These are phyloP conservation scores for Leishmania amazonensis DNA, from an alignment of 208 protist species.

Conservation along the genomic window DNA sequence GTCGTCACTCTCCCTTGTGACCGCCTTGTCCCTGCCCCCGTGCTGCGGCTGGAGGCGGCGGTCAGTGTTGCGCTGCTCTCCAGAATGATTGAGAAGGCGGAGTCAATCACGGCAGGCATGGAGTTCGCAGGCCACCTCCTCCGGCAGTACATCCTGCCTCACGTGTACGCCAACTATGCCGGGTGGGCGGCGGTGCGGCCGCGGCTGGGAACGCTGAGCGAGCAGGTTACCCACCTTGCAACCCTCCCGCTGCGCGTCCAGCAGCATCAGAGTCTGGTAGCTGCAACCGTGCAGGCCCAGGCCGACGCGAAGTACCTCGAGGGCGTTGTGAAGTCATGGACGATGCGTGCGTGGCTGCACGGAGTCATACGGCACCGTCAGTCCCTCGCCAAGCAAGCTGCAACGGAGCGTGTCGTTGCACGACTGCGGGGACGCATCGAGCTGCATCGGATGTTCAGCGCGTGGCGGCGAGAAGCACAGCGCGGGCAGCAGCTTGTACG, in stretches of 20 bases:
- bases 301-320: slow-evolving; percentile 72
- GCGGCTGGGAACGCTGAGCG: slow-evolving; percentile 53
- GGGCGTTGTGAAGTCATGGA: slow-evolving; percentile 63
- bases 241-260: slow-evolving; percentile 52
- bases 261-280: slow-evolving; percentile 27
- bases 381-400: slow-evolving; percentile 11
- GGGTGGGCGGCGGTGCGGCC: slow-evolving; percentile 43
- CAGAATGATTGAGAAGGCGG: slow-evolving; percentile 72
- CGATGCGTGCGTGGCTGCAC: slow-evolving; percentile 69
- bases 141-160: slow-evolving; percentile 69
- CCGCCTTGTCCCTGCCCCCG: slow-evolving; percentile 49
- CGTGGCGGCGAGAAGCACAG: slow-evolving; percentile 55
- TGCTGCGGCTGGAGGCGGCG: slow-evolving; percentile 74
- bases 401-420: slow-evolving; percentile 10
- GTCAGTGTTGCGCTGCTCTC: slow-evolving; percentile 65
- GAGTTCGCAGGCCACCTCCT: slow-evolving; percentile 66
- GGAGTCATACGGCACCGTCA: slow-evolving; percentile 28
- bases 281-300: slow-evolving; percentile 39
- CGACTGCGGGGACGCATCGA: slow-evolving; percentile 34
- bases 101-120: slow-evolving; percentile 48
- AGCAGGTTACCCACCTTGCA: slow-evolving; percentile 74
- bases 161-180: slow-evolving; percentile 75
- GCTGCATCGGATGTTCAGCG: slow-evolving; percentile 48
- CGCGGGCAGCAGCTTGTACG: slow-evolving; percentile 33
- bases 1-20: slow-evolving; percentile 54